Percentiles rank a stretch among this genome's conserved stretches.
These are phyloP conservation scores for Pseudohyphozyma bogoriensis DNA, from an alignment of 768 basidiomycete genomes.

Conservation along the genomic window DNA sequence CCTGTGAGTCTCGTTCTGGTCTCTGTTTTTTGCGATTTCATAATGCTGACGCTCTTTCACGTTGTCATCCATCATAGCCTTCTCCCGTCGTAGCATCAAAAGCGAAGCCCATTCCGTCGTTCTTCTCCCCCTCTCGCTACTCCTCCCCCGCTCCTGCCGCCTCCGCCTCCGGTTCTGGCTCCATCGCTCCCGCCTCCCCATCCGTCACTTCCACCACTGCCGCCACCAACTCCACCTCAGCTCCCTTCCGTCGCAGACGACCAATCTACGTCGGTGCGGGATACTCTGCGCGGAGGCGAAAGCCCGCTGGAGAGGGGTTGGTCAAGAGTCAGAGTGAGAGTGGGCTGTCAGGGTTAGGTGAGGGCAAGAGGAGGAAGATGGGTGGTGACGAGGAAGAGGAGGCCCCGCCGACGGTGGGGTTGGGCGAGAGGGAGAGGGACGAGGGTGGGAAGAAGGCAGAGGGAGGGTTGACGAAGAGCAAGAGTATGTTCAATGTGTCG, in stretches of 20 bases:
- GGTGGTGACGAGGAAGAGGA: background rate
- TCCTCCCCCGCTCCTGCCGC: background rate
- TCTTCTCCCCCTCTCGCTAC: background rate
- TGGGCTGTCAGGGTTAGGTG: background rate
- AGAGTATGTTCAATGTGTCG: background rate
- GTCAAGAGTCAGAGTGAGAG: conserved; percentile 18
- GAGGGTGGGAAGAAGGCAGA: background rate
- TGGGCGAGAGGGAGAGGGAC: conserved; percentile 16
- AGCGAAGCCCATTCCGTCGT: background rate
- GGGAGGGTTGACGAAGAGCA: background rate
- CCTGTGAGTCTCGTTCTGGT: background rate
- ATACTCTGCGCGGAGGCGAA: conserved; percentile 7
- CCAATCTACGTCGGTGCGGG: conserved; percentile 26
- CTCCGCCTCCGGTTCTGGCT: background rate
- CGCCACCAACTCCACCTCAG: background rate
- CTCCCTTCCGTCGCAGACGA: conserved; percentile 8
- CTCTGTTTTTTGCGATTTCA: background rate
- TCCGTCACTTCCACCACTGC: background rate
- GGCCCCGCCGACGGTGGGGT: too few relatives aligned
- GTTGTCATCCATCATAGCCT: background rate
- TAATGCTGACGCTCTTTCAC: too few relatives aligned
- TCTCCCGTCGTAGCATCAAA: background rate
- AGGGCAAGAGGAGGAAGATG: conserved; percentile 20
- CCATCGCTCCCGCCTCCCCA: background rate
- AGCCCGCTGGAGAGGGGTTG: background rate